phyloP scores from a whole-genome alignment of 805 yeast species.

The Sungouiozyma intestinalis region DNA sequence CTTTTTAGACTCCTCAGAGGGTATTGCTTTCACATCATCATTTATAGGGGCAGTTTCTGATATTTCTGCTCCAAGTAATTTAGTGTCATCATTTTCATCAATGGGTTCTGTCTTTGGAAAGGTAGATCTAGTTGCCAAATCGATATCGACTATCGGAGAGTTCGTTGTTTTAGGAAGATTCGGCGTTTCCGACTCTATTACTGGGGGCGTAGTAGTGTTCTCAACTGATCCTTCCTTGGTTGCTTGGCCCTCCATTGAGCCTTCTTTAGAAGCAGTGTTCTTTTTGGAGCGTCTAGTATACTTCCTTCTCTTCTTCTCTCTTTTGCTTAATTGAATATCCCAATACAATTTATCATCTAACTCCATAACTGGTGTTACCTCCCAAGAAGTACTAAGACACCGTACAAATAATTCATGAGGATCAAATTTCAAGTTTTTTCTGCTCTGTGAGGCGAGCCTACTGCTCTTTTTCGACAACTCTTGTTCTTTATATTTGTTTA shows the following conservation, averaged over 20 bases:
- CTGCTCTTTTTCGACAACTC: slow-evolving; percentile 71
- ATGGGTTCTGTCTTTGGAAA: too few species aligned
- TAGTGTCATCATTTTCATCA: too few species aligned
- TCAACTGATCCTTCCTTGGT: neutral
- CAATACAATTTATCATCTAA: slow-evolving; percentile 37
- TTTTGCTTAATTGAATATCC: slow-evolving; percentile 31
- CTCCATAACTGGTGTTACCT: slow-evolving; percentile 56
- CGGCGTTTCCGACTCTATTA: too few species aligned
- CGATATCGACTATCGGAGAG: too few species aligned
- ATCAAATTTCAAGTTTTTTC: slow-evolving; percentile 49
- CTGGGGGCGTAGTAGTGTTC: too few species aligned
- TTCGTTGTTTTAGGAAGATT: too few species aligned
- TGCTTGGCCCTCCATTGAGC: neutral
- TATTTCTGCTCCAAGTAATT: too few species aligned
- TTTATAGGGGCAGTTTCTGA: neutral
- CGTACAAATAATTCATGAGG: slow-evolving; percentile 31
- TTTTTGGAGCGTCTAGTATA: slow-evolving; percentile 35
- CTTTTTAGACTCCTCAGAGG: neutral
- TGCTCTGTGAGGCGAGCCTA: slow-evolving; percentile 62
- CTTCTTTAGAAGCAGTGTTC: neutral
- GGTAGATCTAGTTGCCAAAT: too few species aligned
- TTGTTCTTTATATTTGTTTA: slow-evolving; percentile 71
- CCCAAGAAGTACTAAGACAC: slow-evolving; percentile 17
- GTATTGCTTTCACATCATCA: neutral
- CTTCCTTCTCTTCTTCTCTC: slow-evolving; percentile 35